A percentile compares a stretch with the other conserved stretches of the same genome.
Conservation (phyloP, 2,329 filamentous ascomycete genomes). For the Diaporthe sp. region DNA sequence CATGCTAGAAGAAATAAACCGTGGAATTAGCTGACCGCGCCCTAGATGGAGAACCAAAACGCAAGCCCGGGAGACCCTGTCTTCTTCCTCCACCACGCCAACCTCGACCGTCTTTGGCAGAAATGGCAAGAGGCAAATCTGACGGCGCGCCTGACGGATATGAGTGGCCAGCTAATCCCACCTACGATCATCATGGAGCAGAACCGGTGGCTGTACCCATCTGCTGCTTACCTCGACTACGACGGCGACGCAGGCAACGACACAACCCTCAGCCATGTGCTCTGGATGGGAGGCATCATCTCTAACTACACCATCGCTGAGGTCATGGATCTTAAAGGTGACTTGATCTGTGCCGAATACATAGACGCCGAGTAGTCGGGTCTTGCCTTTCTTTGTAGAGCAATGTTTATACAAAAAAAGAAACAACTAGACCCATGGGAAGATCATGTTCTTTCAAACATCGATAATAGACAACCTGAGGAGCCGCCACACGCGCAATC, state of each 20-base stretch:
- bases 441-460: too few species aligned
- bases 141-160: neutral
- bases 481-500: too few species aligned
- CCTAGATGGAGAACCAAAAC: conserved; percentile 25
- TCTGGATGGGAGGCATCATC: conserved; percentile 20
- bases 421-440: too few species aligned
- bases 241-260: conserved; percentile 24
- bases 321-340: conserved; percentile 15
- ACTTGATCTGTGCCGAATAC: conserved; percentile 20
- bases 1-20: neutral
- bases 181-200: neutral
- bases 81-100: conserved; percentile 30
- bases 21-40: neutral
- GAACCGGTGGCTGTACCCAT: neutral
- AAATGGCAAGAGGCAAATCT: conserved; percentile 27
- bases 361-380: neutral
- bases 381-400: fast-evolving
- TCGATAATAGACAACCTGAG: fast-evolving
- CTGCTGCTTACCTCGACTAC: conserved; percentile 10
- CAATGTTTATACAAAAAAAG: neutral
- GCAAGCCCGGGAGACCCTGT: conserved; percentile 21
- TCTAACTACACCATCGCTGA: conserved; percentile 17
- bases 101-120: conserved; percentile 25
- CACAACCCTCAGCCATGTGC: conserved; percentile 27
- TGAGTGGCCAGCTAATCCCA: conserved; percentile 14